Base-by-base conservation (phyloP, 2,329 filamentous ascomycete genomes). In the Aspergillus candidus region DNA sequence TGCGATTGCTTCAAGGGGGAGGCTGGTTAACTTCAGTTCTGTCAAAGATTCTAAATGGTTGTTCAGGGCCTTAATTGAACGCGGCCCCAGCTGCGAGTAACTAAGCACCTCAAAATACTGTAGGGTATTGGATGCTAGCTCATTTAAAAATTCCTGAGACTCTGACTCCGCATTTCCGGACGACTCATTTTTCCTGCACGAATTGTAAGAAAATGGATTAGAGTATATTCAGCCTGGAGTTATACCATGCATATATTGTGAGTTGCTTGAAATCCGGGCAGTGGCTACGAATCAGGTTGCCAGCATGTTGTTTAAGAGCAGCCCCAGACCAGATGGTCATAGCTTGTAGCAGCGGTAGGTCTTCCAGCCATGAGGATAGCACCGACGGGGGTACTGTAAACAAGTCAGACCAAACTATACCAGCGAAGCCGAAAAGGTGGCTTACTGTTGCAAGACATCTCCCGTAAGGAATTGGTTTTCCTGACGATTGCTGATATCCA, bases 201-300 rank as follows among this genome's bases (percentile, higher is more conserved):
- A 7, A 27, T 10, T 4, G 18, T 30, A 4, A 39, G 37, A 15
- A 15, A 32, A n/a, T 15, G 27, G 14, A 39, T 4, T 32, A 13
- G 31, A 32, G 15, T 14, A 4, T 11, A n/a, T 55, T 49, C 14
- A 57, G 54, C 6, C 47, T 40, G 6, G 33, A 33, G 14, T 29
- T 56, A 40, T 55, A 67, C 73, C 73, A 78, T 34, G 61, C 69
- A 49, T 75, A 82, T 43, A 84, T 78, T 18, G 72, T 77, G 15
- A 88, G 62, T 32, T 77, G 73, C 35, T 72, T 72, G 53, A 88
- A 83, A 7, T 74, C 66, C 2, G 78, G 78, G 52, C 83, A 88
- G 52, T 76, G 69, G 17, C 72, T 59, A 17, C 72, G 69, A 38
- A 88, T 76, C 3, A 77, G 72, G 11, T 67, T 65, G 29, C 76